Evolutionary conservation across 805 yeast genomes (phyloP).

Genomic region (Candida germanica): DNA sequence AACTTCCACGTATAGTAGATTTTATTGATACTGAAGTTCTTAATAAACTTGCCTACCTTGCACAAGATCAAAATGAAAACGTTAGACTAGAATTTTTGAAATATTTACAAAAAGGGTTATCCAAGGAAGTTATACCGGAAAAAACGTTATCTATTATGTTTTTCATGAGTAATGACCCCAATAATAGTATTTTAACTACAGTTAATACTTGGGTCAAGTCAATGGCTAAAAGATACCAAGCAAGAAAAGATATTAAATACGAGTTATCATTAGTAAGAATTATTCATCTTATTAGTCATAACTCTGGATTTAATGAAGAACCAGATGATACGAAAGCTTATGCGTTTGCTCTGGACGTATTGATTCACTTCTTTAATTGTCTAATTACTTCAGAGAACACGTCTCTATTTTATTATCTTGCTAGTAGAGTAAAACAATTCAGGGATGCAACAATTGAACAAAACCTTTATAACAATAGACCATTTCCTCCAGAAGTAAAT

Average conservation of each 20-base stretch:
- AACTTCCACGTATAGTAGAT: slow-evolving; percentile 47
- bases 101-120: slow-evolving; percentile 49
- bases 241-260: slow-evolving; percentile 43
- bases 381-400: slow-evolving; percentile 66
- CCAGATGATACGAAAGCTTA: slow-evolving; percentile 38
- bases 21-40: slow-evolving; percentile 53
- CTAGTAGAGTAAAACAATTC: slow-evolving; percentile 77
- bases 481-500: slow-evolving; percentile 21
- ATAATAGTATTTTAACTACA: slow-evolving; percentile 43
- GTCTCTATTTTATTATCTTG: slow-evolving; percentile 69
- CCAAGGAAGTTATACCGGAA: slow-evolving; percentile 54
- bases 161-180: slow-evolving; percentile 77
- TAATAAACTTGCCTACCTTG: slow-evolving; percentile 50
- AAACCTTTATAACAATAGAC: slow-evolving; percentile 18
- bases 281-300: slow-evolving; percentile 68
- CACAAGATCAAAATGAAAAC: slow-evolving; percentile 62
- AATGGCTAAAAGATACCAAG: slow-evolving; percentile 39
- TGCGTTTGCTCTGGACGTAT: slow-evolving; percentile 54
- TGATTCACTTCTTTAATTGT: slow-evolving; percentile 56
- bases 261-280: slow-evolving; percentile 69
- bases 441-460: slow-evolving; percentile 51
- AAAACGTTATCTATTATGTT: slow-evolving; percentile 65
- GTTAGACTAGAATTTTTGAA: slow-evolving; percentile 55
- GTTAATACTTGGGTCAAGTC: slow-evolving; percentile 72
- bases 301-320: slow-evolving; percentile 46